Percentiles rank a stretch among this genome's conserved stretches.
These are phyloP conservation scores for Aspergillus terreus DNA, from an alignment of 2,329 filamentous ascomycete genomes.

Conservation along the genomic window DNA sequence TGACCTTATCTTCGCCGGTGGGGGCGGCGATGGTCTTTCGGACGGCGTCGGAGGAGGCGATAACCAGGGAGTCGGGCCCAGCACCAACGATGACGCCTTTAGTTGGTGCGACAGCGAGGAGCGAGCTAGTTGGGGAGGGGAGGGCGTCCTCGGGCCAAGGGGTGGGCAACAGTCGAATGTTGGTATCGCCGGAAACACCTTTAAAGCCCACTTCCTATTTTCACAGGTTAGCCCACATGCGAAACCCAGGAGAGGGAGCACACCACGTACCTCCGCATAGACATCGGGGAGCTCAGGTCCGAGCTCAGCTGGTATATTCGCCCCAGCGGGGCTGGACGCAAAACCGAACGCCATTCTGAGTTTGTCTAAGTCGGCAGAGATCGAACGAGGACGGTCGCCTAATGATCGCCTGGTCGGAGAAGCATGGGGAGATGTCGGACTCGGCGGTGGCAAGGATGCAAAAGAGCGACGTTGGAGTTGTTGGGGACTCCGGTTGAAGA, in stretches of 20 bases:
- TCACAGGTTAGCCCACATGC: not conserved
- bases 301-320: slow-evolving; percentile 41
- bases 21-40: slow-evolving; percentile 68
- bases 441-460: slow-evolving; percentile 30
- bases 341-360: slow-evolving; percentile 63
- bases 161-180: slow-evolving; percentile 72
- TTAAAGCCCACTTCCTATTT: slow-evolving; percentile 74
- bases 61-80: slow-evolving; percentile 71
- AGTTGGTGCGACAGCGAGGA: slow-evolving; percentile 76
- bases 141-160: slow-evolving; percentile 68
- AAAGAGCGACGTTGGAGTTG: slow-evolving; percentile 44
- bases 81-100: slow-evolving; percentile 83
- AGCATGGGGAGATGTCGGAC: slow-evolving; percentile 38
- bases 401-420: slow-evolving; percentile 28
- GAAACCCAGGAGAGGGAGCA: not conserved
- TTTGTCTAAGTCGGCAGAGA: slow-evolving; percentile 35
- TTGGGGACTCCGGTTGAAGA: slow-evolving; percentile 41
- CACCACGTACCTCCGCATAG: slow-evolving; percentile 66
- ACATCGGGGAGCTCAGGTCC: slow-evolving; percentile 73
- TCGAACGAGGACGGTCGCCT: slow-evolving; percentile 34
- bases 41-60: slow-evolving; percentile 73
- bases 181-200: slow-evolving; percentile 73
- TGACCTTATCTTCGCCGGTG: slow-evolving; percentile 52
- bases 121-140: slow-evolving; percentile 72
- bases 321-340: slow-evolving; percentile 42